Base-by-base conservation (phyloP, 139 green algal species). In the Tetradesmus lagerheimii region DNA sequence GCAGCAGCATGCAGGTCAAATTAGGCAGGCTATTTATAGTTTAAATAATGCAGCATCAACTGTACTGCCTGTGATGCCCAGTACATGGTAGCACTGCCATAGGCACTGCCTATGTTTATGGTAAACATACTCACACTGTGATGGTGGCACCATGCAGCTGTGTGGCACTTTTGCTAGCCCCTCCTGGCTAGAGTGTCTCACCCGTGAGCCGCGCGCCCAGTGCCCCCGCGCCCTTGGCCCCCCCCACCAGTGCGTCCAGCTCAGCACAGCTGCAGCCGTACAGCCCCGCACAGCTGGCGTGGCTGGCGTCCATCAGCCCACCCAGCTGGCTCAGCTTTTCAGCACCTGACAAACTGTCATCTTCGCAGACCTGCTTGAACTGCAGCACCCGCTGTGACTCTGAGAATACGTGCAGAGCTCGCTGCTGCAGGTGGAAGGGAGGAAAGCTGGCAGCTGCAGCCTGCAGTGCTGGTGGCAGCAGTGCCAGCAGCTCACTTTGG, bases 221-320 rank as follows among this genome's bases (percentile, higher is more conserved):
- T 4, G 97, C 97, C 14, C 97, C 97, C 1, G 92, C 89, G 0
- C 45, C 86, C 67, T 92, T 95, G 82, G 92, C 93, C 14, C 92
- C 71, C 16, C 67, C 91, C 80, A 98, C 95, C 81, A 99, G 92
- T 83, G 94, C 83, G 57, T 99, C 97, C 76, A 99, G 94, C 93
- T 99, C 97, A 0, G 93, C 84, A 86, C 96, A 98, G 90, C 94
- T 98, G 94, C 97, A 99, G 71, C 98, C 95, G 91, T 99, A 99
- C 80, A 97, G 93, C n/a, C 95, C 90, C 27, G 95, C 93, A 92
- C 97, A 99, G 88, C 92, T 97, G 80, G 89, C 92, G 47, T 99
- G 97, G 37, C 93, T 97, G 45, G 92, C 94, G 91, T 99, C 94
- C 97, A 99, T 99, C 25, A 99, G 94, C 15, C 74, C 16, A 1